Percentiles rank a stretch among this genome's conserved stretches.
Conservation (phyloP, 352 stramenopile species). For the Pythium vanterpoolii region DNA sequence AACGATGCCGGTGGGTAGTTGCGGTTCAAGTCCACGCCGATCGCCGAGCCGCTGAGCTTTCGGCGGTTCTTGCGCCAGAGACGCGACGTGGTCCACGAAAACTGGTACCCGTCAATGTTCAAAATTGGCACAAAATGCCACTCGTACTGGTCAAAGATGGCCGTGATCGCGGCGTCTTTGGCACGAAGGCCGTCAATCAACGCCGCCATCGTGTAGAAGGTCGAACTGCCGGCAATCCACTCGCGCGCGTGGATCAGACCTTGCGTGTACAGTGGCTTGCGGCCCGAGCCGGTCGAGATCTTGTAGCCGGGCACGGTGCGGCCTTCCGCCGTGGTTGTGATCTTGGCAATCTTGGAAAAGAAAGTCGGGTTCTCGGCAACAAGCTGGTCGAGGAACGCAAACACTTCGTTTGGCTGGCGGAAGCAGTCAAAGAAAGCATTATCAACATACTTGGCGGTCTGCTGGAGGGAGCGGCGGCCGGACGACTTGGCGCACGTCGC, state of each 20-base stretch:
- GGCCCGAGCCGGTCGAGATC: constrained; percentile 23
- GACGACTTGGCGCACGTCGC: constrained; percentile 5
- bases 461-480: constrained; percentile 8
- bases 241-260: constrained; percentile 34
- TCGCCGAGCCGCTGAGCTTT: neutral
- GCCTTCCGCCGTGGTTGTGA: constrained; percentile 26
- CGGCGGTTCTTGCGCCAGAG: constrained; percentile 37
- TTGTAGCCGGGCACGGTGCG: constrained; percentile 30
- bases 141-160: constrained; percentile 30
- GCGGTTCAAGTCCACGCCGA: constrained; percentile 36
- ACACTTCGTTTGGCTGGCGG: constrained; percentile 25
- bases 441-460: constrained; percentile 22
- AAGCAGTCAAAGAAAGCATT: constrained; percentile 39
- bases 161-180: constrained; percentile 17
- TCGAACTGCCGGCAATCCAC: constrained; percentile 28
- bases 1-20: constrained; percentile 27
- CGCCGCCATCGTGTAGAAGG: constrained; percentile 26
- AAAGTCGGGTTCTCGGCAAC: constrained; percentile 25
- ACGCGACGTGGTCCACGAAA: constrained; percentile 18
- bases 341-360: constrained; percentile 28
- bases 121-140: constrained; percentile 37
- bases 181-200: constrained; percentile 24
- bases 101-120: constrained; percentile 32
- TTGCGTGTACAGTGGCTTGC: constrained; percentile 28
- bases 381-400: constrained; percentile 26